A percentile compares a stretch with the other conserved stretches of the same genome.
phyloP scores from a whole-genome alignment of 148 eudicot species.

The Rhododendron mucronatum region DNA sequence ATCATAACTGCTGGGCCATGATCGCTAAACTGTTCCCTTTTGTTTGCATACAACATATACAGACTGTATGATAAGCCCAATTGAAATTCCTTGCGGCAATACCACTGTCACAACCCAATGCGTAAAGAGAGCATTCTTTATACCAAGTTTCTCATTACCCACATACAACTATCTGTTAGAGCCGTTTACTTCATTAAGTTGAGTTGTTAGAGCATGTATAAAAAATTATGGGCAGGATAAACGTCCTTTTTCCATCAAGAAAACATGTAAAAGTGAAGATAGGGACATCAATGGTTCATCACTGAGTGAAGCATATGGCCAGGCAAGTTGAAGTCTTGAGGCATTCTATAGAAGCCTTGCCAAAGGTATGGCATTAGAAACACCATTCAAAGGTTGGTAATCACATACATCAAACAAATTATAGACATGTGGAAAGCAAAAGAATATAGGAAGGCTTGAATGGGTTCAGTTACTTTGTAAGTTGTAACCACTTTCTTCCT shows the following conservation, averaged over 20 bases:
- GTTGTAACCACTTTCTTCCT: no score
- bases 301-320: not conserved
- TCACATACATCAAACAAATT: not conserved
- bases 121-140: not conserved
- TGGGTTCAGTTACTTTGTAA: not conserved
- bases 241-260: not conserved
- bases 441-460: not conserved
- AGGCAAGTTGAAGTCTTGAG: not conserved
- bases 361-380: not conserved
- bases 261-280: not conserved
- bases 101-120: not conserved
- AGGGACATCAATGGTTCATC: not conserved
- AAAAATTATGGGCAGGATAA: not conserved
- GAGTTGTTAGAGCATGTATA: not conserved
- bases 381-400: not conserved
- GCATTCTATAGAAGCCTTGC: not conserved
- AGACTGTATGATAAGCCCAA: not conserved
- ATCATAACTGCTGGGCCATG: not conserved
- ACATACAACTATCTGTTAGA: not conserved
- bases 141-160: not conserved
- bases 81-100: not conserved
- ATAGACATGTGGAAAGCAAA: not conserved
- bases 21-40: not conserved
- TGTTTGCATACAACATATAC: not conserved
- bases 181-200: not conserved